Percentiles rank a stretch among this genome's conserved stretches.
phyloP scores from a whole-genome alignment of 805 yeast genomes.

The Hermanozyma aechmeae region DNA sequence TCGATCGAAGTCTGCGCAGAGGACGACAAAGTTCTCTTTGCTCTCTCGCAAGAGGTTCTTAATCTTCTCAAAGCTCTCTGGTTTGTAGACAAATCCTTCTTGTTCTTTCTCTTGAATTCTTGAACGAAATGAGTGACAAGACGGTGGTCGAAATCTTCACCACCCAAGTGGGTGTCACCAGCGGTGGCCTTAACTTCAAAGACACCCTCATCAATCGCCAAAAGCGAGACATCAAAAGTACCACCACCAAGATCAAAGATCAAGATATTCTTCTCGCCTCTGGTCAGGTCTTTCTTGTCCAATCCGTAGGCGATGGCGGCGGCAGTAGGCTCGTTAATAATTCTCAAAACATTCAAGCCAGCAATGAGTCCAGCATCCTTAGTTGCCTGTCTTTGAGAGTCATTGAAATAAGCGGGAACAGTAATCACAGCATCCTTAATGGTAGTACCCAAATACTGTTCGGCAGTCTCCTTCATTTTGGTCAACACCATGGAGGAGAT shows the following conservation, averaged over 20 bases:
- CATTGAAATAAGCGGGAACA: constrained; percentile 36
- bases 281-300: constrained; percentile 39
- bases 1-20: not conserved
- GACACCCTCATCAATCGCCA: constrained; percentile 84
- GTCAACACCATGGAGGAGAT: constrained; percentile 85
- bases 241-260: constrained; percentile 98
- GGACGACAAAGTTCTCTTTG: not conserved
- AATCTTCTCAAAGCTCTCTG: not conserved
- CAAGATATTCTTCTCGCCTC: constrained; percentile 79
- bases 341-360: constrained; percentile 37
- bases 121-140: not conserved
- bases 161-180: constrained; percentile 41
- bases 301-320: constrained; percentile 39
- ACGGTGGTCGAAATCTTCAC: not conserved
- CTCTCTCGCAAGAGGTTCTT: not conserved
- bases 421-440: constrained; percentile 49
- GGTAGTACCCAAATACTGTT: constrained; percentile 75
- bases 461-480: constrained; percentile 93
- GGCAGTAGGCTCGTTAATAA: constrained; percentile 37
- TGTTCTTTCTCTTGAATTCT: not conserved
- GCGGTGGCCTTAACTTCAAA: constrained; percentile 89
- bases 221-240: constrained; percentile 86
- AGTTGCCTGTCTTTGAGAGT: constrained; percentile 37
- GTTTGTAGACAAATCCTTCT: not conserved
- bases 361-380: constrained; percentile 37